phyloP scores from a whole-genome alignment of 2,329 filamentous ascomycete species.

The Phaeomoniella chlamydospora region DNA sequence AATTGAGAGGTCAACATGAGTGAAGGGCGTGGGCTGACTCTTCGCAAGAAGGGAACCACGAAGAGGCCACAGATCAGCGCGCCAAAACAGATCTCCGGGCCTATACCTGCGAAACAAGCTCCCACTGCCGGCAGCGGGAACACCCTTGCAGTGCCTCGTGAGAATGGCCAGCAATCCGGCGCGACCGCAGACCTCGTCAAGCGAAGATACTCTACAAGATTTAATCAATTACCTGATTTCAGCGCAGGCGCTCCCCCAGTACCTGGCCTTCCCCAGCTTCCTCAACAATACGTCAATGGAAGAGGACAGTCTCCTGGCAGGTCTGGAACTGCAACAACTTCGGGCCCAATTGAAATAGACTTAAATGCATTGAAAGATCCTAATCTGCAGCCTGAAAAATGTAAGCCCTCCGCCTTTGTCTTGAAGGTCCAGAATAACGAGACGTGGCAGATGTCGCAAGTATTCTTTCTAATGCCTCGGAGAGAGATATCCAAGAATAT shows the following conservation, averaged over 20 bases:
- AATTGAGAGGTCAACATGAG: constrained; percentile 25
- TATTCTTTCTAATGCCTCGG: constrained; percentile 69
- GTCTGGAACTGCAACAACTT: constrained; percentile 31
- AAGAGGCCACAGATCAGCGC: constrained; percentile 38
- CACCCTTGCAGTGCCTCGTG: constrained; percentile 1
- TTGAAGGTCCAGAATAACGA: not conserved
- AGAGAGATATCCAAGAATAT: constrained; percentile 73
- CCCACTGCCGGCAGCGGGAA: constrained; percentile 8
- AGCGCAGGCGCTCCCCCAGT: constrained; percentile 56
- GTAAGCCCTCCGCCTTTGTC: constrained; percentile 25
- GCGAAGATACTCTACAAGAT: constrained; percentile 82
- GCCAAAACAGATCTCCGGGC: constrained; percentile 37
- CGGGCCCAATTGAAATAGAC: constrained; percentile 55
- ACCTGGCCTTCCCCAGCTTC: constrained; percentile 48
- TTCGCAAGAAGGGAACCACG: constrained; percentile 45
- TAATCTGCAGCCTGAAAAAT: constrained; percentile 65
- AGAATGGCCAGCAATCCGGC: constrained; percentile 20
- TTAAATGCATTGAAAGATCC: constrained; percentile 67
- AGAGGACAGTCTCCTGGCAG: constrained; percentile 37
- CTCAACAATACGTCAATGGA: constrained; percentile 41
- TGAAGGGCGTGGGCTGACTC: constrained; percentile 42
- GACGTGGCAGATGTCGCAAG: constrained; percentile 34
- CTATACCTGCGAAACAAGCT: constrained; percentile 15
- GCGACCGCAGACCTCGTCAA: constrained; percentile 76
- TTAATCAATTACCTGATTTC: constrained; percentile 61